phyloP scores from a whole-genome alignment of 2,329 filamentous ascomycete species.

The Microdochium trichocladiopsis region DNA sequence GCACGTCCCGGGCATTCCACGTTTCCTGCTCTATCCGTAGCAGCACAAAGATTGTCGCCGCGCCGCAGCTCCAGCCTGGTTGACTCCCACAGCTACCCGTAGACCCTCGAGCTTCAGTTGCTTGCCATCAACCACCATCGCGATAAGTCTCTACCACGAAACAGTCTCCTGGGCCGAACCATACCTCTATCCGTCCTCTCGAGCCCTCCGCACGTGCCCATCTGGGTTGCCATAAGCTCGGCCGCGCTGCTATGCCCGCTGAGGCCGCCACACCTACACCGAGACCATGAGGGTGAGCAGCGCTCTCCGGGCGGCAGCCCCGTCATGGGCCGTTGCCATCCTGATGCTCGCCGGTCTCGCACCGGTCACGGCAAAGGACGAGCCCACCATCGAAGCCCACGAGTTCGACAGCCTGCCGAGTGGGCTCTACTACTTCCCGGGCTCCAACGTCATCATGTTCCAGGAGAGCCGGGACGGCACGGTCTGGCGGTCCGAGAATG shows the following conservation, averaged over 20 bases:
- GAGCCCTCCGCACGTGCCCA: background rate
- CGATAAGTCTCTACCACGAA: background rate
- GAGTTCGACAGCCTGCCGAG: slow-evolving; percentile 60
- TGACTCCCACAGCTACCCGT: background rate
- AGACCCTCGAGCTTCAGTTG: background rate
- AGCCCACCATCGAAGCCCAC: slow-evolving; percentile 58
- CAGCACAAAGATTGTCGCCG: too few relatives aligned
- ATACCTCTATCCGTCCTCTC: background rate
- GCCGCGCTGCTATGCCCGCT: slow-evolving; percentile 35
- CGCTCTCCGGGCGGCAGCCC: slow-evolving; percentile 36
- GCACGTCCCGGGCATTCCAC: too few relatives aligned
- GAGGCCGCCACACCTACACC: slow-evolving; percentile 18
- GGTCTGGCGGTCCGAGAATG: slow-evolving; percentile 74
- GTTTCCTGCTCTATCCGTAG: too few relatives aligned
- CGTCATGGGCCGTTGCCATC: slow-evolving; percentile 25
- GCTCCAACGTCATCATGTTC: slow-evolving; percentile 74
- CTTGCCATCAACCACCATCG: background rate
- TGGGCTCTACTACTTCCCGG: slow-evolving; percentile 83
- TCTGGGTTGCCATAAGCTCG: background rate
- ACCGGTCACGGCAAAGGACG: slow-evolving; percentile 46
- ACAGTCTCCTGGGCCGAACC: background rate
- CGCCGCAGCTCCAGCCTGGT: too few relatives aligned
- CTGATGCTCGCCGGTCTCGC: slow-evolving; percentile 32
- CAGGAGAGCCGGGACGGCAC: slow-evolving; percentile 57
- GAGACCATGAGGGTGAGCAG: slow-evolving; percentile 49